Base-by-base conservation (phyloP, 192 early-diverging fungal genomes). In the Funneliformis geosporum region DNA sequence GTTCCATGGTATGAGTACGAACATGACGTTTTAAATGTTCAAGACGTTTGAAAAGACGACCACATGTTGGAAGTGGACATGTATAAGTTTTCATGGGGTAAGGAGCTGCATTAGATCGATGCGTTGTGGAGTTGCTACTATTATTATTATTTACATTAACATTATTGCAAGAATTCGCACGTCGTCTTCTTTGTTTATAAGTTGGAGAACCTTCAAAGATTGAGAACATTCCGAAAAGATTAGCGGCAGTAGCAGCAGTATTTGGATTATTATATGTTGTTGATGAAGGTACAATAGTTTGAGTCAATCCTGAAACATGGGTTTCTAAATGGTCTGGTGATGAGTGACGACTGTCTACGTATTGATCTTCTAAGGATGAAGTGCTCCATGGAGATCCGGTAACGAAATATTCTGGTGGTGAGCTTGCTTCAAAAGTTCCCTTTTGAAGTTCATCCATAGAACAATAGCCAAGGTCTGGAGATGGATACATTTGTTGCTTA, bases 201-300 rank as follows among this genome's bases (percentile, higher is more conserved):
- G 88, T 91, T 50, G 90, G 91, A 4, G 91, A 90, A 10, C 90
- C 90, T 46, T 92, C 92, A 80, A 92, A 91, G 11, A 93, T 83
- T 9, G 88, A 83, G 59, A 91, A 88, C 27, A 88, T 83, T 39
- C 89, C 89, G 82, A 88, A 85, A 61, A 89, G 81, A 33, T 83
- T 83, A 14, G 83, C 65, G 43, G 80, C 83, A 6, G 82, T 65
- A n/a, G 83, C 82, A 7, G 81, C 79, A 4, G 81, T 75, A 12
- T 67, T 64, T 5, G 80, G 65, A 43, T 47, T n/a, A 11, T 73
- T 80, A 50, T 83, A 77, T 21, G 59, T n/a, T 33, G 81, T 78
- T 42, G 81, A 79, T 14, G 85, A 65, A 28, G 76, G 76, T 9
- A 79, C 77, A 27, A 79, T 79, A 14, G 77, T 44, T 70, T 79